These are phyloP conservation scores for Coemansia sp. DNA, from an alignment of 192 early-diverging fungal genomes.

Conservation along the genomic window DNA sequence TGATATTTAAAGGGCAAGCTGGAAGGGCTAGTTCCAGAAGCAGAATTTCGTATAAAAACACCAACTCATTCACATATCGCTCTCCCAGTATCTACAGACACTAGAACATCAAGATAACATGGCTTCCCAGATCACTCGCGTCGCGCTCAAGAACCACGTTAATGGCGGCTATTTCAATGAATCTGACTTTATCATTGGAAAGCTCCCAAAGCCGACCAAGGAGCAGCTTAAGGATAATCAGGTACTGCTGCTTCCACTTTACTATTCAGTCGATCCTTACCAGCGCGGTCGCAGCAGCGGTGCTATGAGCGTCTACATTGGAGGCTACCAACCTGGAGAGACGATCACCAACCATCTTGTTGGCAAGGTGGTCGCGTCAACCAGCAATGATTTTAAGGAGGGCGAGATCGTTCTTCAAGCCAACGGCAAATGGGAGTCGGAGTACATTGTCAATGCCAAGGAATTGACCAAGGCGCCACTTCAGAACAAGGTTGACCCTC, in stretches of 20 bases:
- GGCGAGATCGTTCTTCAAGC: too few species aligned
- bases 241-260: slow-evolving; percentile 62
- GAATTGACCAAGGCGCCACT: slow-evolving; percentile 40
- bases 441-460: slow-evolving; percentile 57
- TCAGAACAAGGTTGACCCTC: slow-evolving; percentile 5
- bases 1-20: too few species aligned
- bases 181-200: slow-evolving; percentile 29
- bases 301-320: slow-evolving; percentile 57
- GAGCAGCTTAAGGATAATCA: slow-evolving; percentile 13
- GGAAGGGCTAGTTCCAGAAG: too few species aligned
- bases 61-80: too few species aligned
- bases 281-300: slow-evolving; percentile 71
- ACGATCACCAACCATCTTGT: slow-evolving; percentile 21
- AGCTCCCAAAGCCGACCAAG: slow-evolving; percentile 11
- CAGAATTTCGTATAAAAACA: too few species aligned
- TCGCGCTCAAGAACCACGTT: slow-evolving; percentile 22
- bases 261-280: slow-evolving; percentile 77
- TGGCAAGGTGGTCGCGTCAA: too few species aligned
- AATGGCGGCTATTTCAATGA: not conserved
- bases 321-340: slow-evolving; percentile 60
- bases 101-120: not conserved
- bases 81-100: too few species aligned
- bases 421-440: slow-evolving; percentile 4
- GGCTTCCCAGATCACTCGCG: slow-evolving; percentile 19
- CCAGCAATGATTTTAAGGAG: too few species aligned